Base-by-base conservation (phyloP, 2,329 filamentous ascomycete genomes). In the Sphaceloma murrayae region DNA sequence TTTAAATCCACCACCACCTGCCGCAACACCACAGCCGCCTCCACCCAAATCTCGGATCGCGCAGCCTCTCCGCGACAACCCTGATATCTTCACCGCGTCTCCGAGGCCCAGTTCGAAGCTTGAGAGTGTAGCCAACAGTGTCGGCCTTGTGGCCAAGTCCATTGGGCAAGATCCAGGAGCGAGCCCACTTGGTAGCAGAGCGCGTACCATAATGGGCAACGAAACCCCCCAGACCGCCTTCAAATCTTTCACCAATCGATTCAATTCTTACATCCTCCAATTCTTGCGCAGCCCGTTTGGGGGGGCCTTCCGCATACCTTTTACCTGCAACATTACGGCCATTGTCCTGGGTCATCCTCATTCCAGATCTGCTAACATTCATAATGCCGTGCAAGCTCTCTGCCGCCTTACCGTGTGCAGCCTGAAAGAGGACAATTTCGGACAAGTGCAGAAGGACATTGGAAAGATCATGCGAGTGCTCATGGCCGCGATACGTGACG, bases 371-470 rank as follows among this genome's bases (percentile, higher is more conserved):
- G 75, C 75, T 21, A 66, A 82, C 11, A 80, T 86, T 52, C 63
- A 82, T 40, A 78, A 89, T 58, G 82, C 85, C 1, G 70, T 78
- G 4, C 74, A 78, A 49, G 74, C 81, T 1, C 65, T 93, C 1
- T 51, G 50, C 21, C 43, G 46, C n/a, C 70, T 96, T 19, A 75
- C 84, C 0, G 73, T 85, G 3, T 74, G 75, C 49, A 89, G 83
- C 61, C 64, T 95, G 44, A 67, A 69, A 3, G 88, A 96, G 61
- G 89, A 96, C 59, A 73, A 74, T 34, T 91, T 79, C 57, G 89
- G 89, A 10, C 83, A 85, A 53, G 89, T 93, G n/a, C 82, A 93
- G 52, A 72, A 78, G 32, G 84, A 91, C 51, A 78, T 96, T 2
- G 77, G 83, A 1, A 66, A 65, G 38, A 80, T 94, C 46, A 76